These are phyloP conservation scores for Brassica carinata DNA, from an alignment of 345 rosid species.

Conservation along the genomic window DNA sequence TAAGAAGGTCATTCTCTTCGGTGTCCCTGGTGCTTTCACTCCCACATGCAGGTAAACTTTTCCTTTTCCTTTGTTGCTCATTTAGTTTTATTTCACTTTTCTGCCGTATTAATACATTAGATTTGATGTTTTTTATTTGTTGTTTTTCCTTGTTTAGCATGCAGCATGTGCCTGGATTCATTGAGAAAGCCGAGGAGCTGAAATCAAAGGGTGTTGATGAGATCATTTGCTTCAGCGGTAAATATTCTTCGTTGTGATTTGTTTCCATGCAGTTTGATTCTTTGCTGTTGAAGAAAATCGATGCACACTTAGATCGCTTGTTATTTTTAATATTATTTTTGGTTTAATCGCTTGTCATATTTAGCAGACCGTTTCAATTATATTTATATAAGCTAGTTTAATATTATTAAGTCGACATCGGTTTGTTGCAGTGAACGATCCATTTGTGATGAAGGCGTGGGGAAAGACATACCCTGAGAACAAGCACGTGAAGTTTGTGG, in stretches of 20 bases:
- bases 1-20: conserved; percentile 79
- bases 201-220: conserved; percentile 84
- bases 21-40: conserved; percentile 99
- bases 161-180: conserved; percentile 95
- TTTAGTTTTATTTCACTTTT: not conserved
- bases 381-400: too few species aligned
- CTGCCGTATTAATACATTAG: not conserved
- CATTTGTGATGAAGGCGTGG: conserved; percentile 99
- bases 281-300: too few species aligned
- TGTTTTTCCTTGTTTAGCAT: conserved; percentile 44
- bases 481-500: conserved; percentile 87
- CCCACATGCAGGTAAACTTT: conserved; percentile 87
- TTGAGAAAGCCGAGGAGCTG: conserved; percentile 83
- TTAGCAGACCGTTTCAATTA: too few species aligned
- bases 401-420: not conserved
- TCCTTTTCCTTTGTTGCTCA: not conserved
- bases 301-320: too few species aligned
- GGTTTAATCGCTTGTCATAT: too few species aligned
- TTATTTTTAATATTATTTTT: too few species aligned
- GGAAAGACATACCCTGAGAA: conserved; percentile 90
- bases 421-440: conserved; percentile 78
- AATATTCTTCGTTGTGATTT: not conserved
- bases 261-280: not conserved
- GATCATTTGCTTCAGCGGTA: conserved; percentile 83
- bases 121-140: not conserved